Conservation (phyloP, 2,329 filamentous ascomycete genomes). For the Colletotrichum agaves region DNA sequence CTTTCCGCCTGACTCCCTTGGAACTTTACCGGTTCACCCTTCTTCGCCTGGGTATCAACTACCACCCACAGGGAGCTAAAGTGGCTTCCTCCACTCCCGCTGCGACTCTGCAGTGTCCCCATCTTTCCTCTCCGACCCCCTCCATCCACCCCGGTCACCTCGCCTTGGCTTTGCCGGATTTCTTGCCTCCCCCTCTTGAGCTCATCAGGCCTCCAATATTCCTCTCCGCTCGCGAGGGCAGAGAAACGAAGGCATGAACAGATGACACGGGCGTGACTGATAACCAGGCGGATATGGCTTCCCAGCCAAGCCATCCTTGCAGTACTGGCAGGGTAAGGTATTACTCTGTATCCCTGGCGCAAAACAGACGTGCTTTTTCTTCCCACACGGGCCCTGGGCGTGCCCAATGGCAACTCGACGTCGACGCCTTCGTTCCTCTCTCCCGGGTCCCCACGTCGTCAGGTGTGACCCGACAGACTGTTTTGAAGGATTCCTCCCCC, state of each 20-base stretch:
- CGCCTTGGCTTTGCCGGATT: neutral
- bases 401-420: constrained; percentile 20
- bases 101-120: constrained; percentile 18
- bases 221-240: neutral
- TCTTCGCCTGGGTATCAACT: neutral
- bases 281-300: neutral
- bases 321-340: neutral
- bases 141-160: neutral
- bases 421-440: constrained; percentile 36
- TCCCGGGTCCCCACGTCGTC: constrained; percentile 36
- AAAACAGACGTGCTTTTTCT: constrained; percentile 21
- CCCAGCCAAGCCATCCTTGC: neutral
- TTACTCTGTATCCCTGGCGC: constrained; percentile 2
- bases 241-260: neutral
- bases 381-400: neutral
- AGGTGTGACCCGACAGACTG: constrained; percentile 38
- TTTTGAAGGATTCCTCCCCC: constrained; percentile 34
- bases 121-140: constrained; percentile 12
- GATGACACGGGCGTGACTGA: constrained; percentile 2
- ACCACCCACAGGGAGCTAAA: neutral
- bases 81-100: constrained; percentile 17
- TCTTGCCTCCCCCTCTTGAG: neutral
- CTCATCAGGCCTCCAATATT: neutral
- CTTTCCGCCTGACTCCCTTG: neutral
- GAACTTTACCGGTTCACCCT: neutral